Evolutionary conservation across 129 eudicot genomes (phyloP).

Genomic region (Rutidosis leptorrhynchoides): DNA sequence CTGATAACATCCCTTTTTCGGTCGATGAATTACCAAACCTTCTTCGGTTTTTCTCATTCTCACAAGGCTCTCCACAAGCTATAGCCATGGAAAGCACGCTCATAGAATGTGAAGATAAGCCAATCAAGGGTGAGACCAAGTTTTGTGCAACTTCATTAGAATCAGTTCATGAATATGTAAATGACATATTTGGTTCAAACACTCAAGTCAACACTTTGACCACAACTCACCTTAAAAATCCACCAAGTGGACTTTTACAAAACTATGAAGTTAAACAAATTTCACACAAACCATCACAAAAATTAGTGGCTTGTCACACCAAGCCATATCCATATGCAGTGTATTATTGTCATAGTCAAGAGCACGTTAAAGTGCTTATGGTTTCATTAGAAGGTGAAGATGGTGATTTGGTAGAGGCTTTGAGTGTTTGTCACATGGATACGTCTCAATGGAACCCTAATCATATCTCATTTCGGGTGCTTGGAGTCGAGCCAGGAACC

Average conservation of each 20-base stretch:
- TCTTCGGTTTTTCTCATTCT: constrained; percentile 46
- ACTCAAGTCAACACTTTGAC: constrained; percentile 35
- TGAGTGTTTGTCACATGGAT: constrained; percentile 80
- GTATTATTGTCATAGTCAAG: constrained; percentile 69
- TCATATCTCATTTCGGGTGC: constrained; percentile 56
- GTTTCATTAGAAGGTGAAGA: constrained; percentile 57
- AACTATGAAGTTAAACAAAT: constrained; percentile 46
- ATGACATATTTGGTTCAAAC: constrained; percentile 37
- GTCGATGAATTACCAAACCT: constrained; percentile 38
- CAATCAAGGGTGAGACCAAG: constrained; percentile 68
- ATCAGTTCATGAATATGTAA: constrained; percentile 59
- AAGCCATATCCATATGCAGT: constrained; percentile 81
- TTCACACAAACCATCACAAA: constrained; percentile 44
- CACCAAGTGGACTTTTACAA: constrained; percentile 40
- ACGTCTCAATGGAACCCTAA: constrained; percentile 65
- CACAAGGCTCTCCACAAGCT: constrained; percentile 63
- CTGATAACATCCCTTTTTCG: constrained; percentile 68
- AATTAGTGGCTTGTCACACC: constrained; percentile 71
- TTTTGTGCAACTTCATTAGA: constrained; percentile 61
- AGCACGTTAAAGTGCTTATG: constrained; percentile 50
- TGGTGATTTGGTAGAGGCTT: constrained; percentile 59
- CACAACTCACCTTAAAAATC: constrained; percentile 48
- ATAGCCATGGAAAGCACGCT: constrained; percentile 71
- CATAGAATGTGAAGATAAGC: constrained; percentile 48
- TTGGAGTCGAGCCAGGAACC: constrained; percentile 64